phyloP scores from a whole-genome alignment of 805 yeast species.

The Ogataea glucozyma region DNA sequence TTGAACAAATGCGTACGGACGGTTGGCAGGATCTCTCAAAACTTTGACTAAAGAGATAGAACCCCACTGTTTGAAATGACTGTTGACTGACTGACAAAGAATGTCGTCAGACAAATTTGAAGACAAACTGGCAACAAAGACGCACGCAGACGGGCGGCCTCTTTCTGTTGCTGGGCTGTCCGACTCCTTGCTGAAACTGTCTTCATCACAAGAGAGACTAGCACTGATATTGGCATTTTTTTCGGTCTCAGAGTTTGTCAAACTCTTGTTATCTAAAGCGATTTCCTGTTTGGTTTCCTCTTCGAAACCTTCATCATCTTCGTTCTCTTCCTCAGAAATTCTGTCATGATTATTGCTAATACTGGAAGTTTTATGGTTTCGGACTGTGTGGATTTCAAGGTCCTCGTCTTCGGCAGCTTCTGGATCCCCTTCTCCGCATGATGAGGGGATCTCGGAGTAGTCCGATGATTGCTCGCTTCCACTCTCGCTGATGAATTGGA shows the following conservation, averaged over 20 bases:
- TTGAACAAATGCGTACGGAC: conserved; percentile 94
- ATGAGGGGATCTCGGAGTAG: conserved; percentile 21
- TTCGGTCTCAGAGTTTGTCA: background rate
- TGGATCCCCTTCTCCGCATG: conserved; percentile 17
- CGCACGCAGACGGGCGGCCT: conserved; percentile 82
- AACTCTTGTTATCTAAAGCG: background rate
- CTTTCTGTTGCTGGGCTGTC: conserved; percentile 27
- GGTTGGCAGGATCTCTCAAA: conserved; percentile 71
- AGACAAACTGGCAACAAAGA: conserved; percentile 85
- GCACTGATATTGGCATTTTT: conserved; percentile 8
- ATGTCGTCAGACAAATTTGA: conserved; percentile 68
- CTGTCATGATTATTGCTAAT: background rate
- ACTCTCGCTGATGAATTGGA: conserved; percentile 18
- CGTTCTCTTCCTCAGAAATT: background rate
- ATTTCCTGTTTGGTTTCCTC: background rate
- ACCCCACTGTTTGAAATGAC: conserved; percentile 74
- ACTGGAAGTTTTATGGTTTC: background rate
- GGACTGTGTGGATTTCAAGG: background rate
- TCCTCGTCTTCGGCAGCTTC: conserved; percentile 4
- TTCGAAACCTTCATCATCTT: background rate
- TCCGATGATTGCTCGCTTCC: conserved; percentile 24
- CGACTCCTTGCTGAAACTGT: conserved; percentile 19
- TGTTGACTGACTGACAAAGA: conserved; percentile 64
- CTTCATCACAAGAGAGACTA: conserved; percentile 20
- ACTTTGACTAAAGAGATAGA: conserved; percentile 73